These are phyloP conservation scores for Cymodocea nodosa DNA, from an alignment of 116 monocot species.

Conservation along the genomic window DNA sequence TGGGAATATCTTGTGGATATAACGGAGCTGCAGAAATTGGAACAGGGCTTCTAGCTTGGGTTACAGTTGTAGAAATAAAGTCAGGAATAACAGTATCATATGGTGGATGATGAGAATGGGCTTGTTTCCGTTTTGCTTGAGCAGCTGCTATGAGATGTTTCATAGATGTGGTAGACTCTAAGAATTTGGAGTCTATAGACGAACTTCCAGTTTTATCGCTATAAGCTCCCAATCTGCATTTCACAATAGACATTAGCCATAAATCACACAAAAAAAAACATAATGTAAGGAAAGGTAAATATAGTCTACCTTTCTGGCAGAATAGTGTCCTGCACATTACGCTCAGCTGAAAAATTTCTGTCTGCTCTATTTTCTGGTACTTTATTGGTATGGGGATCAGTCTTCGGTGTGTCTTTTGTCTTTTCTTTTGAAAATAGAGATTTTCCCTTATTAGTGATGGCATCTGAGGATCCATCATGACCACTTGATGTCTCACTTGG, in stretches of 20 bases:
- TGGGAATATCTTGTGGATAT: conserved; percentile 17
- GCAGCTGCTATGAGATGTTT: conserved; percentile 94
- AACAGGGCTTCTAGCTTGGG: conserved; percentile 44
- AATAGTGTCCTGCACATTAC: conserved; percentile 3
- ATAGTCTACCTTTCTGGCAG: conserved; percentile 11
- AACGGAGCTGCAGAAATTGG: conserved; percentile 24
- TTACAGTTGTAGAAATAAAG: conserved; percentile 21
- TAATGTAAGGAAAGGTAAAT: background rate
- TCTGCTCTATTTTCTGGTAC: conserved; percentile 10
- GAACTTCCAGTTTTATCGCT: conserved; percentile 13
- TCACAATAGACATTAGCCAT: background rate
- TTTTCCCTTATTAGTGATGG: conserved; percentile 12
- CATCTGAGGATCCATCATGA: conserved; percentile 7
- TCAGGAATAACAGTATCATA: conserved; percentile 19
- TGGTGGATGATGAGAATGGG: conserved; percentile 19
- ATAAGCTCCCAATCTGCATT: conserved; percentile 15
- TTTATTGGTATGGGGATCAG: conserved; percentile 1
- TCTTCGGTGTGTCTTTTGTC: conserved; percentile 12
- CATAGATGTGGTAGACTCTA: conserved; percentile 53
- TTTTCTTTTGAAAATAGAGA: conserved; percentile 8
- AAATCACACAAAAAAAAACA: background rate
- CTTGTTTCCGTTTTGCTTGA: conserved; percentile 76
- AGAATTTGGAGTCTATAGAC: conserved; percentile 9
- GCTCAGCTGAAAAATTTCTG: conserved; percentile 16
- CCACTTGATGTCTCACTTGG: conserved; percentile 10